A percentile compares a stretch with the other conserved stretches of the same genome.
phyloP scores from a whole-genome alignment of 768 basidiomycete genomes.

The Pulveroboletus ravenelii region DNA sequence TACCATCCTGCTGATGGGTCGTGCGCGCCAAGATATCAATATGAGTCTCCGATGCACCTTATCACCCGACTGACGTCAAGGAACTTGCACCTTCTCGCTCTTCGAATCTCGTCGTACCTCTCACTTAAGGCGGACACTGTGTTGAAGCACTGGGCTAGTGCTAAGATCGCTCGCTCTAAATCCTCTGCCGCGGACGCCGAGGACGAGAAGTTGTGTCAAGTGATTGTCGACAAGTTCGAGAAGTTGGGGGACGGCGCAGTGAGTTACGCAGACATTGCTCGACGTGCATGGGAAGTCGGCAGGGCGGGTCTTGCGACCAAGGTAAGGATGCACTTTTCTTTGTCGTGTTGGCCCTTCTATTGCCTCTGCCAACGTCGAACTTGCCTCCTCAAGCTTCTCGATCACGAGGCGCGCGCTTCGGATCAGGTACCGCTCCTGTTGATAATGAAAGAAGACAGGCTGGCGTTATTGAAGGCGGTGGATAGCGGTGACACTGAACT shows the following conservation, averaged over 20 bases:
- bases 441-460: conserved; percentile 88
- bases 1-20: not conserved
- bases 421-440: conserved; percentile 93
- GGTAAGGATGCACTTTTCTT: conserved; percentile 37
- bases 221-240: conserved; percentile 89
- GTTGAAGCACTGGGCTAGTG: conserved; percentile 92
- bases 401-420: conserved; percentile 81
- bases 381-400: conserved; percentile 58
- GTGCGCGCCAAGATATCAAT: conserved; percentile 63
- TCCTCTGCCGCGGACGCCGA: conserved; percentile 54
- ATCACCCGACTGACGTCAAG: conserved; percentile 80
- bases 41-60: conserved; percentile 75
- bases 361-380: not conserved
- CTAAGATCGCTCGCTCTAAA: conserved; percentile 78
- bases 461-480: conserved; percentile 85
- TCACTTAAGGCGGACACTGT: conserved; percentile 81
- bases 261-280: conserved; percentile 93
- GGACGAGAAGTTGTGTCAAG: conserved; percentile 73
- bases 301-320: conserved; percentile 76
- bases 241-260: conserved; percentile 73
- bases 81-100: conserved; percentile 86
- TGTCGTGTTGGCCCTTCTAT: not conserved
- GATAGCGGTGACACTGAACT: conserved; percentile 95
- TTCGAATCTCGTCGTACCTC: conserved; percentile 83
- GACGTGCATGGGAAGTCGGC: conserved; percentile 88